A percentile compares a stretch with the other conserved stretches of the same genome.
phyloP scores from a whole-genome alignment of 345 rosid species.

The Carallia pectinifolia region DNA sequence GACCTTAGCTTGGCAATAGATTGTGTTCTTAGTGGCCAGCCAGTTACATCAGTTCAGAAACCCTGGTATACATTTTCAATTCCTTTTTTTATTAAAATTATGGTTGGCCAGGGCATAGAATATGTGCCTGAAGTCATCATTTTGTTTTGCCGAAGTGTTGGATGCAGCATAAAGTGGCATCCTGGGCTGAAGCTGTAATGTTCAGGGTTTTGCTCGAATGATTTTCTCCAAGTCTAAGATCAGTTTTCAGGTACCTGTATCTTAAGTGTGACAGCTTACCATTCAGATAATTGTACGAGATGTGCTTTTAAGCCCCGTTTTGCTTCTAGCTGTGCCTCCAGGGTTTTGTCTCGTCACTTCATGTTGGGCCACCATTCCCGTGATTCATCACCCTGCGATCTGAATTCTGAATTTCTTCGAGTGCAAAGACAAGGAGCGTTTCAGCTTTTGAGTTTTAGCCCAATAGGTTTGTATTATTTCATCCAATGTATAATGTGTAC shows the following conservation, averaged over 20 bases:
- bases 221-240: neutral
- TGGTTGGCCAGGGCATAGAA: conserved; percentile 6
- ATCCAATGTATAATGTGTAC: neutral
- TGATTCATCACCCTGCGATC: neutral
- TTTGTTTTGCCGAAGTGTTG: conserved; percentile 49
- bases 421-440: neutral
- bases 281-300: neutral
- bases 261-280: neutral
- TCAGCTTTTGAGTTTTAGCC: neutral
- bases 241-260: conserved; percentile 18
- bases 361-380: neutral
- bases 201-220: conserved; percentile 5
- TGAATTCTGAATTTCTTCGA: neutral
- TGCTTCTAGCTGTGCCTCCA: neutral
- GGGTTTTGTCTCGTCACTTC: neutral
- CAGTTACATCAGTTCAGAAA: conserved; percentile 58
- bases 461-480: neutral
- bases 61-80: conserved; percentile 50
- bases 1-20: conserved; percentile 73
- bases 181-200: conserved; percentile 35
- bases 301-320: neutral
- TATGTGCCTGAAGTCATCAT: conserved; percentile 13
- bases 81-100: neutral
- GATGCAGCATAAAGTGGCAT: conserved; percentile 99
- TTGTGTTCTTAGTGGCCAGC: conserved; percentile 74